Evolutionary conservation across 1,284 basidiomycete genomes (phyloP).

Genomic region (Malassezia nana): DNA sequence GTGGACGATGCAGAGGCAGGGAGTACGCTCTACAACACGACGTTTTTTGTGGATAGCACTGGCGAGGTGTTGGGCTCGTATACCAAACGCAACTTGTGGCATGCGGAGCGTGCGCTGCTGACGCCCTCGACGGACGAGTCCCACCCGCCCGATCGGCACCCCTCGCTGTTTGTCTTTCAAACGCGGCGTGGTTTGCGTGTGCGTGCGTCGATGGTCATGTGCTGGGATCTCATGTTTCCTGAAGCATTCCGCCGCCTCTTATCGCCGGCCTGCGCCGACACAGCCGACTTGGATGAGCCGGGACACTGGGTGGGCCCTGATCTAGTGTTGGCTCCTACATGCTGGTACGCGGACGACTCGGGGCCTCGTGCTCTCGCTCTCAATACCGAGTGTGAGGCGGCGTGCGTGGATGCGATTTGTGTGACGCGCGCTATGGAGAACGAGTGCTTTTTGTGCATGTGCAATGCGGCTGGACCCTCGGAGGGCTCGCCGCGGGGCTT

Average conservation of each 20-base stretch:
- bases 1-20: slow-evolving; percentile 17
- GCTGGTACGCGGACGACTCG: slow-evolving; percentile 44
- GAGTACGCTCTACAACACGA: slow-evolving; percentile 39
- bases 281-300: slow-evolving; percentile 20
- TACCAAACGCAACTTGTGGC: slow-evolving; percentile 45
- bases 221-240: slow-evolving; percentile 45
- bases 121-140: slow-evolving; percentile 22
- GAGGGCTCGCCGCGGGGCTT: slow-evolving; percentile 26
- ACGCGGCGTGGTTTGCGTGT: slow-evolving; percentile 32
- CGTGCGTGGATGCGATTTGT: slow-evolving; percentile 29
- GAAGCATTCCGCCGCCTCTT: slow-evolving; percentile 33
- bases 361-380: slow-evolving; percentile 30
- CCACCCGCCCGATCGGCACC: slow-evolving; percentile 26
- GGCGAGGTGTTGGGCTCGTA: slow-evolving; percentile 33
- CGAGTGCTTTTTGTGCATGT: slow-evolving; percentile 39
- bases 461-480: slow-evolving; percentile 31
- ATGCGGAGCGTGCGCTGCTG: slow-evolving; percentile 37
- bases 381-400: slow-evolving; percentile 31
- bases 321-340: slow-evolving; percentile 41
- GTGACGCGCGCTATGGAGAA: slow-evolving; percentile 34
- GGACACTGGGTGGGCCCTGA: slow-evolving; percentile 32
- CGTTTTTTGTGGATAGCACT: slow-evolving; percentile 33
- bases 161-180: slow-evolving; percentile 29
- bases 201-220: slow-evolving; percentile 35
- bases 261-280: slow-evolving; percentile 4